A percentile compares a stretch with the other conserved stretches of the same genome.
phyloP scores from a whole-genome alignment of 441 rosid species.

The Adansonia gregorii region DNA sequence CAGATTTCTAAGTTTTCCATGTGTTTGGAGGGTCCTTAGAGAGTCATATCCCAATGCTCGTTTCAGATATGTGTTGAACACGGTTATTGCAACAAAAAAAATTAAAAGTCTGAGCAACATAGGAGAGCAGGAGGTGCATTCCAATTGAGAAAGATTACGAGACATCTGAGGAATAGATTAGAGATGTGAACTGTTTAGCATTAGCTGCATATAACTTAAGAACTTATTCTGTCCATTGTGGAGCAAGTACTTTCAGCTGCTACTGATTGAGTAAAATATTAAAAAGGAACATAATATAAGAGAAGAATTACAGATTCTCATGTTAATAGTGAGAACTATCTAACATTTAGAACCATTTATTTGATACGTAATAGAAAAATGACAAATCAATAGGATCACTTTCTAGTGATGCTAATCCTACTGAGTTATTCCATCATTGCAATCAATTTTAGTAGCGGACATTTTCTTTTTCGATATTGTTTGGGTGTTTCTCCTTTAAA shows the following conservation, averaged over 20 bases:
- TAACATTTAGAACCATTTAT: background rate
- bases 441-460: background rate
- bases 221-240: background rate
- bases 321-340: background rate
- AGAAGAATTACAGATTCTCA: background rate
- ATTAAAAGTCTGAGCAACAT: no score
- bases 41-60: no score
- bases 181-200: background rate
- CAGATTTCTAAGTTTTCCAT: no score
- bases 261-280: background rate
- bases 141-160: constrained; percentile 8
- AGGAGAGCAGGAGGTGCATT: background rate
- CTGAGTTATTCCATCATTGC: background rate
- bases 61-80: no score
- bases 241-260: background rate
- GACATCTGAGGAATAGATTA: background rate
- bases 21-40: no score
- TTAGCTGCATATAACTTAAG: background rate
- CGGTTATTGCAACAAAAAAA: no score
- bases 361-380: background rate
- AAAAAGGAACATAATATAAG: background rate
- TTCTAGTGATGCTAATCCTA: background rate
- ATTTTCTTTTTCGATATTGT: background rate
- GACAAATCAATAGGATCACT: constrained; percentile 4
- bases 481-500: background rate